Base-by-base conservation (phyloP, 495 filamentous ascomycete species). In the Pseudotulostoma volvatum region DNA sequence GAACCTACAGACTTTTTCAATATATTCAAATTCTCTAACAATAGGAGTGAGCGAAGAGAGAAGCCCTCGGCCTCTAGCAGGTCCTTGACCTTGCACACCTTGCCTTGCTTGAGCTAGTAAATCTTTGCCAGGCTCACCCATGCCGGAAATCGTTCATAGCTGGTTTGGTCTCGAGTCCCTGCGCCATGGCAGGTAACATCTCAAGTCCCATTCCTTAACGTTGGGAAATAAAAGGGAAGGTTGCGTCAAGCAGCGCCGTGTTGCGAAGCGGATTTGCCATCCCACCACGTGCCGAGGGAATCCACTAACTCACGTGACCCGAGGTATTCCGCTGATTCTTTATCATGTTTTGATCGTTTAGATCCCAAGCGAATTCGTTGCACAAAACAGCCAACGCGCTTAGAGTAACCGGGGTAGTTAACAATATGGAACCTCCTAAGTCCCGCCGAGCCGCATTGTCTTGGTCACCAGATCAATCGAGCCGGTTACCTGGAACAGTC, bases 11-110 rank as follows among this genome's bases (percentile, higher is more conserved):
- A 87, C 79, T 74, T 85, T 51, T 99, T 92, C 39, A 99, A 59
- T 31, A 92, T 72, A 60, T 93, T 88, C 44, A 95, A 56, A 43
- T 86, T 84, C 60, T 99, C 90, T 44, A 99, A 66, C 4, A 81
- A 71, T 40, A 93, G 66, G 20, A 96, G 70, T 8, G 77, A 77
- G 47, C 71, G 79, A 52, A 73, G 73, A n/a, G 68, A 68, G 51
- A 93, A 95, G 32, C 64, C 65, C 36, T 84, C 77, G 44, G 75
- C 73, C 56, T 96, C 85, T 41, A 99, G 60, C 13, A 74, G 67
- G 59, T 90, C 85, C 64, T 83, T 90, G 50, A 84, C 78, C 64
- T 81, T 92, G 43, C 58, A 59, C 43, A 75, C 60, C 53, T 79
- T 80, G 7, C 61, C 55, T 3, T 58, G 57, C 55, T 76, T 77